Percentiles rank a stretch among this genome's conserved stretches.
These are phyloP conservation scores for Paramecium primaurelia DNA, from an alignment of 73 alveolate species.

Conservation along the genomic window DNA sequence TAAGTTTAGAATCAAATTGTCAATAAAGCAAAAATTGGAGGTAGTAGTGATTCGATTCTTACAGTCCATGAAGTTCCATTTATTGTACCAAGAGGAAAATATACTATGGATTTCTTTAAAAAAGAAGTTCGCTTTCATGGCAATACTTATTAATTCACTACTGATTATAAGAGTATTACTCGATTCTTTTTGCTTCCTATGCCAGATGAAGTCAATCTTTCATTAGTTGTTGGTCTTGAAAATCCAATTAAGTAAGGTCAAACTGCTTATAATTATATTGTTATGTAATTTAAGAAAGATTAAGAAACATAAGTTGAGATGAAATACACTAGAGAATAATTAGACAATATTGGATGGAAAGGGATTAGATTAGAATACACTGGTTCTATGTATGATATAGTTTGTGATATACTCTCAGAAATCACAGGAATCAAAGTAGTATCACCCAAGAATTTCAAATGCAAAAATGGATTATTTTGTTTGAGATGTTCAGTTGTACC, in stretches of 20 bases:
- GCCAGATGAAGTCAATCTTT: constrained; percentile 15
- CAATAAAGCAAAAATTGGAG: neutral
- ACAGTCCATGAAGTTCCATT: neutral
- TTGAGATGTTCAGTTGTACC: constrained; percentile 1
- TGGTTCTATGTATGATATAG: neutral
- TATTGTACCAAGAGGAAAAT: neutral
- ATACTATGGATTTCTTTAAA: constrained; percentile 17
- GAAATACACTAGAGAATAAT: neutral
- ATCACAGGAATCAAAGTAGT: neutral
- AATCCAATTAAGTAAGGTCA: neutral
- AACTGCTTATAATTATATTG: neutral
- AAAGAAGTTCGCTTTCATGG: neutral
- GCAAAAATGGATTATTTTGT: neutral
- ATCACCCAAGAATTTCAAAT: neutral
- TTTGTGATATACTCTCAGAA: neutral
- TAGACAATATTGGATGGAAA: constrained; percentile 5
- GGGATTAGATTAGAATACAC: neutral
- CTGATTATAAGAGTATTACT: neutral
- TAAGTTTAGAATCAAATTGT: neutral
- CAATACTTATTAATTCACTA: neutral
- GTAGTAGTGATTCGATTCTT: neutral
- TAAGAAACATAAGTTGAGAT: neutral
- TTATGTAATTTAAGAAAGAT: neutral
- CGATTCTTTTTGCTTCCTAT: neutral
- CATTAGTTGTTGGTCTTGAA: neutral